Evolutionary conservation across 108 stramenopile species (phyloP).

Genomic region (Stephanodiscus minutulus): DNA sequence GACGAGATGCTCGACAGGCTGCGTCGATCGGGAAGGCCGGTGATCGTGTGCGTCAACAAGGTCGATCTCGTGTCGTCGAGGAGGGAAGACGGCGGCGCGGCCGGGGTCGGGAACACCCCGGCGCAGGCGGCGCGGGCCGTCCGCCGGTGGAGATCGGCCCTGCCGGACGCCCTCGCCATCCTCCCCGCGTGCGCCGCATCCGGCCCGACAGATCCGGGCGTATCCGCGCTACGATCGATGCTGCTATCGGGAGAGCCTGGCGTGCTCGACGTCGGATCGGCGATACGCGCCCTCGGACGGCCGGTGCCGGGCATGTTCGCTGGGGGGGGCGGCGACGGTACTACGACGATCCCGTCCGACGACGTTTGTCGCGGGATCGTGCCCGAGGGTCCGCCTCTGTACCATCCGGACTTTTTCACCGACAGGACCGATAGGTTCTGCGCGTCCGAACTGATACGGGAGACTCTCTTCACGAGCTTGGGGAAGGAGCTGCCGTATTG

Average conservation of each 20-base stretch:
- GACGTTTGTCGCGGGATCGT: slow-evolving; percentile 57
- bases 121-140: slow-evolving; percentile 51
- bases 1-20: slow-evolving; percentile 61
- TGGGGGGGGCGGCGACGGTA: slow-evolving; percentile 5
- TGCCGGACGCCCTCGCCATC: slow-evolving; percentile 81
- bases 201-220: slow-evolving; percentile 60
- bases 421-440: slow-evolving; percentile 87
- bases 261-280: slow-evolving; percentile 62
- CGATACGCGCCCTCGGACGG: slow-evolving; percentile 75
- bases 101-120: slow-evolving; percentile 24
- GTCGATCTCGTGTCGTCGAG: slow-evolving; percentile 70
- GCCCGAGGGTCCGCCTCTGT: slow-evolving; percentile 74
- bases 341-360: slow-evolving; percentile 50
- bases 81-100: slow-evolving; percentile 23
- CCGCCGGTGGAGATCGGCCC: slow-evolving; percentile 64
- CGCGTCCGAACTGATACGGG: slow-evolving; percentile 85
- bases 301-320: slow-evolving; percentile 83
- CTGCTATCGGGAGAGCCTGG: slow-evolving; percentile 56
- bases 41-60: slow-evolving; percentile 91
- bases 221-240: slow-evolving; percentile 59
- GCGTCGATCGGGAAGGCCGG: slow-evolving; percentile 47
- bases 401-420: slow-evolving; percentile 73
- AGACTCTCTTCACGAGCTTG: slow-evolving; percentile 75
- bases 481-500: slow-evolving; percentile 94
- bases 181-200: slow-evolving; percentile 67